A percentile compares a stretch with the other conserved stretches of the same genome.
Conservation (phyloP, 371 early-diverging fungal genomes). For the Haplosporangium sp. region DNA sequence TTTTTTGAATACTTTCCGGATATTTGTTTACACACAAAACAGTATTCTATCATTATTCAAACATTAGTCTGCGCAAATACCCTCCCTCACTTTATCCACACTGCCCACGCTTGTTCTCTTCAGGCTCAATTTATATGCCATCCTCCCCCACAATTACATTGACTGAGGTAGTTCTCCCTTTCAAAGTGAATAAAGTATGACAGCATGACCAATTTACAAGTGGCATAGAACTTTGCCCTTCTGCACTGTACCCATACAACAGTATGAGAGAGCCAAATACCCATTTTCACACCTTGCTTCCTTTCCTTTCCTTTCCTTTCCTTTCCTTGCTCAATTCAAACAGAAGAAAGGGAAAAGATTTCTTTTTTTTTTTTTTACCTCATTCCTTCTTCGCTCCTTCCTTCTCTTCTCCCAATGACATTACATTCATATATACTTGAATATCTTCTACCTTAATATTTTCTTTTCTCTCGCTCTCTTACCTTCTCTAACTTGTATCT, state of each 20-base stretch:
- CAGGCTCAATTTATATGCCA: background rate
- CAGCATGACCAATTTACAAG: no score
- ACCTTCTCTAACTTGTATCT: background rate
- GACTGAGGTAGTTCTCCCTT: no score
- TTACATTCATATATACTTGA: background rate
- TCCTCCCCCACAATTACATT: background rate
- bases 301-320: background rate
- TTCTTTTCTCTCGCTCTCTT: background rate
- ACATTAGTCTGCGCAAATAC: no score
- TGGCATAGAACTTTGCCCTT: constrained; percentile 2
- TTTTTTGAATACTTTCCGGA: no score
- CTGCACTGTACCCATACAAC: background rate
- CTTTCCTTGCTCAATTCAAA: background rate
- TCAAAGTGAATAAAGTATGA: no score
- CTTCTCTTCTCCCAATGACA: background rate
- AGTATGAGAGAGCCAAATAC: no score
- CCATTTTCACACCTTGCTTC: no score
- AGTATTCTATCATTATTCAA: no score
- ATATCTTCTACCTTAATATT: background rate
- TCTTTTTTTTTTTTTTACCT: background rate
- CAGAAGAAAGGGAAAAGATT: background rate
- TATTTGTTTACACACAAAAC: background rate
- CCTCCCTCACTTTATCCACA: no score
- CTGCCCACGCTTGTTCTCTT: background rate
- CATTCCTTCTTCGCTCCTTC: background rate